Percentiles rank a stretch among this genome's conserved stretches.
phyloP scores from a whole-genome alignment of 148 eudicot species.

The Diospyros kaki region DNA sequence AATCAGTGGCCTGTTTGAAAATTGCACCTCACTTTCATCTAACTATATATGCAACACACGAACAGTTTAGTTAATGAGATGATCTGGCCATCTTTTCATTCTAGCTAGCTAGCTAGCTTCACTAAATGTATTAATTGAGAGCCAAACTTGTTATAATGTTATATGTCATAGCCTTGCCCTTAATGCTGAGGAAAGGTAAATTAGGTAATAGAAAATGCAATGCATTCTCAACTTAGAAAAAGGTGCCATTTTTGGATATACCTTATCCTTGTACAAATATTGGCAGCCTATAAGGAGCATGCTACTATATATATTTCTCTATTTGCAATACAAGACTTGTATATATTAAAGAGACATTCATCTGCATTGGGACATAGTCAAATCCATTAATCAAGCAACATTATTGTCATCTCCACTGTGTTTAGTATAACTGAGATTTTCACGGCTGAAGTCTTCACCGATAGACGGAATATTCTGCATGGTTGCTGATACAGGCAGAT shows the following conservation, averaged over 20 bases:
- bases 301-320: background rate
- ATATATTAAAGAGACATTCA: background rate
- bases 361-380: background rate
- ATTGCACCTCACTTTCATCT: background rate
- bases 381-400: constrained; percentile 10
- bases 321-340: background rate
- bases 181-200: background rate
- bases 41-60: background rate
- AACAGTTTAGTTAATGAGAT: background rate
- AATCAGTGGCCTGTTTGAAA: background rate
- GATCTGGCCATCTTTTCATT: too few relatives aligned
- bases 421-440: constrained; percentile 9
- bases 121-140: background rate
- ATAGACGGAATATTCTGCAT: constrained; percentile 2
- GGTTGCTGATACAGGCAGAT: constrained; percentile 22
- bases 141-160: background rate
- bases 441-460: constrained; percentile 7
- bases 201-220: background rate
- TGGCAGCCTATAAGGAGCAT: background rate
- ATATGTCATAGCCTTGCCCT: background rate
- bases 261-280: constrained; percentile 1
- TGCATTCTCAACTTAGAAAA: background rate
- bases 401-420: constrained; percentile 19
- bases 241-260: constrained; percentile 2
- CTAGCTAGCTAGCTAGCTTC: too few relatives aligned